Evolutionary conservation across 2,329 filamentous ascomycete genomes (phyloP), one percentile per base, ranked within the genome.

Genomic region (Cercospora janseana): DNA sequence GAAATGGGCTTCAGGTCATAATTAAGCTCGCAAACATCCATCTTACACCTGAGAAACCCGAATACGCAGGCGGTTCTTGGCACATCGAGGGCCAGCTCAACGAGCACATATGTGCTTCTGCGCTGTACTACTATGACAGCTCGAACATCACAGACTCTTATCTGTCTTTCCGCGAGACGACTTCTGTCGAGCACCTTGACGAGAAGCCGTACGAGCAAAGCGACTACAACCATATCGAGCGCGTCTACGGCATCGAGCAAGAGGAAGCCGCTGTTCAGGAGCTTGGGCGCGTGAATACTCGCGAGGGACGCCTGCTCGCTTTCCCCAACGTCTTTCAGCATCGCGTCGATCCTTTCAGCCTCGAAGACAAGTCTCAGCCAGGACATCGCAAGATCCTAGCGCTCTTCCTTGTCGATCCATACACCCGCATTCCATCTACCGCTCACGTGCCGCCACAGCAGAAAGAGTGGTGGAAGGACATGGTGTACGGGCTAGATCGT

Each of bases 61-160:
- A 61, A 0, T 85, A 81, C 55, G 64, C 68, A 0, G 77, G 77
- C 12, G 79, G 79, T 0, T 68, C 66, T 1, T 82, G 79, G 75
- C 79, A 82, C 55, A 60, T 76, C n/a, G 70, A 74, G 56, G 70
- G 70, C 6, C 56, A 55, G 21, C 59, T 70, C 67, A 86, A 86
- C 58, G 83, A 87, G 64, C 78, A 78, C 55, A 84, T 87, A 28
- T 77, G 75, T 56, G 81, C 81, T 0, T 82, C 81, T 0, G 79
- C 82, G 0, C 68, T 86, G 13, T 83, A 82, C 65, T 82, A 83
- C 63, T 80, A 80, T 57, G 78, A 83, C 52, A 69, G 64, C 37
- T 74, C 81, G 0, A 87, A 87, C 63, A 76, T 85, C 43, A 77
- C 76, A 0, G 70, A 77, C 1, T 74, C 72, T 38, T 60, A 59